Evolutionary conservation across 257 asterid species (phyloP), one percentile per base, ranked within the genome.

Genomic region (Salvia hispanica): DNA sequence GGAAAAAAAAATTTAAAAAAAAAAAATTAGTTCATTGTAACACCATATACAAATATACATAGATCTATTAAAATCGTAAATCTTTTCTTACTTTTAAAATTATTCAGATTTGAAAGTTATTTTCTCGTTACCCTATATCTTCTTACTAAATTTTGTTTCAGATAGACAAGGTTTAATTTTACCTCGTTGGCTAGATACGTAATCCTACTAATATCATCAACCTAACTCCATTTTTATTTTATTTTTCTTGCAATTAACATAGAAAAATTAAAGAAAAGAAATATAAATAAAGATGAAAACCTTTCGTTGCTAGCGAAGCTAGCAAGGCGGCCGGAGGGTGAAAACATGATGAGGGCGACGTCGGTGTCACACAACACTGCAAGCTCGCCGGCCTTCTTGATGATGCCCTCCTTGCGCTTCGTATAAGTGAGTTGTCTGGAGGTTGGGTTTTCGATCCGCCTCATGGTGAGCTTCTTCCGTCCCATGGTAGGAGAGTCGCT

Each of bases 371-470:
- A 85, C 13, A 89, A 54, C 31, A 89, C 72, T 0, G 96, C 64
- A 7, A 89, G 82, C 73, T 89, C 95, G 13, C 63, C 64, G 7
- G 95, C 88, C 77, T 89, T 89, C 76, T 87, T 89, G 36, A 89
- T 34, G 8, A 89, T 62, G 16, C 85, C 85, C n/a, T 89, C 96
- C 70, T 85, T 89, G 57, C 86, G 87, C 81, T 83, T 89, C 0
- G 79, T 56, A 64, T 66, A 87, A 0, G 84, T 78, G 0, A 61
- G 75, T 59, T 89, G 92, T 0, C 88, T 85, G 55, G 86, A 55
- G 6, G 81, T 50, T 0, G 87, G 60, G 61, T 83, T 83, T 40
- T 84, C 89, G 33, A 81, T 89, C 13, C 67, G 79, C 80, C 67
- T 59, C 87, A 83, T 47, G 4, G 83, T 73, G 1, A 76, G 79